Conservation (phyloP, 2,329 filamentous ascomycete genomes). For the Alternaria sp. region DNA sequence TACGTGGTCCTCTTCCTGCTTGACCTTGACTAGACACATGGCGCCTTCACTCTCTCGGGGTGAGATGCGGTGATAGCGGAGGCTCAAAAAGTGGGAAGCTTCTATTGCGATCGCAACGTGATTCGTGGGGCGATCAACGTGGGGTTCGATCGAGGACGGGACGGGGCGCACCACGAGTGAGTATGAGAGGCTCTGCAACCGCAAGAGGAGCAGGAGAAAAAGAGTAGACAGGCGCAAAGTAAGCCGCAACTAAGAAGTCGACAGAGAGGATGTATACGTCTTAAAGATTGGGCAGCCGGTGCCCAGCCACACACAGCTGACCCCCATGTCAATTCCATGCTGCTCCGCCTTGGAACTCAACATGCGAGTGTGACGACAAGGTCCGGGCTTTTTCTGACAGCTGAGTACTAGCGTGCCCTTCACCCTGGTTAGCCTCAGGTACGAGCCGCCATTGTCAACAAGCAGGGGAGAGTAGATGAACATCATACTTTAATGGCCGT, state of each 20-base stretch:
- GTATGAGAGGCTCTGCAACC: slow-evolving; percentile 7
- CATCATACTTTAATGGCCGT: slow-evolving; percentile 18
- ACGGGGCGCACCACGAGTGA: slow-evolving; percentile 20
- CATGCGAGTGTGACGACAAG: slow-evolving; percentile 32
- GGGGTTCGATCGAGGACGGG: slow-evolving; percentile 28
- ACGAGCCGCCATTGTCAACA: slow-evolving; percentile 25
- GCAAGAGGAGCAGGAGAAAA: slow-evolving; percentile 3
- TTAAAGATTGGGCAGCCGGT: slow-evolving; percentile 32
- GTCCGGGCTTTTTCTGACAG: slow-evolving; percentile 25
- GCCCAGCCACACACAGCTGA: slow-evolving; percentile 47
- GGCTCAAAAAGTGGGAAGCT: slow-evolving; percentile 14
- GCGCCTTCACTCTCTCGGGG: slow-evolving; percentile 14
- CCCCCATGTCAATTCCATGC: slow-evolving; percentile 36
- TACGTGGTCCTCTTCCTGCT: slow-evolving; percentile 56
- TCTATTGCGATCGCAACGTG: slow-evolving; percentile 43
- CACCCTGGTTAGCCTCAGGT: slow-evolving; percentile 33
- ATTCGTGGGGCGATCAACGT: slow-evolving; percentile 46
- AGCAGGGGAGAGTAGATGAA: slow-evolving; percentile 13
- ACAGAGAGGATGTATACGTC: slow-evolving; percentile 31
- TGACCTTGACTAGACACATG: slow-evolving; percentile 60
- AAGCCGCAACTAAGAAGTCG: slow-evolving; percentile 29
- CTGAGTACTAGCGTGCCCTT: slow-evolving; percentile 24
- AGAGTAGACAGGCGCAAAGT: slow-evolving; percentile 17
- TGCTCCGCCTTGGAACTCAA: slow-evolving; percentile 40
- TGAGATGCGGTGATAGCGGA: slow-evolving; percentile 8